phyloP scores from a whole-genome alignment of 495 filamentous ascomycete genomes.

The Hypoxylon crocopeplum region DNA sequence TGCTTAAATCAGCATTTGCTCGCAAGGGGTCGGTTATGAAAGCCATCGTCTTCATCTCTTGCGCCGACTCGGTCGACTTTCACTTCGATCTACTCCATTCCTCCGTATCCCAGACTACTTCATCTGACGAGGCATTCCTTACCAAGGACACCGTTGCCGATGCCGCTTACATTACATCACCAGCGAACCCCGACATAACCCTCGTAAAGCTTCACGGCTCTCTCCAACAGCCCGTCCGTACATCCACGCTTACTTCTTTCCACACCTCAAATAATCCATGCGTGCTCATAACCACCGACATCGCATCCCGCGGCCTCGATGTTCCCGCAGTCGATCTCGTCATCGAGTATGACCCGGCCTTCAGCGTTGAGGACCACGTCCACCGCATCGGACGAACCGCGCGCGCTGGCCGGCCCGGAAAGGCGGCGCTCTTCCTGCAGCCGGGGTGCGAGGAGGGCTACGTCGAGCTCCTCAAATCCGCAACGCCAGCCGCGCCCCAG shows the following conservation, averaged over 20 bases:
- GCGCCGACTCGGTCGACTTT: conserved; percentile 95
- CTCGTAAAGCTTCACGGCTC: conserved; percentile 93
- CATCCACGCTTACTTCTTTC: conserved; percentile 82
- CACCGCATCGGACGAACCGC: conserved; percentile 96
- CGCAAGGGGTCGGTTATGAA: conserved; percentile 90
- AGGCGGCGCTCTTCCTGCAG: conserved; percentile 85
- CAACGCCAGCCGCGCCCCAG: conserved; percentile 44
- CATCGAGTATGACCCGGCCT: conserved; percentile 93
- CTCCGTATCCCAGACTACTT: conserved; percentile 39
- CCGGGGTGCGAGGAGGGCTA: conserved; percentile 93
- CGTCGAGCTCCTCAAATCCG: conserved; percentile 68
- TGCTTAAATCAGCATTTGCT: conserved; percentile 84
- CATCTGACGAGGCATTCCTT: conserved; percentile 37
- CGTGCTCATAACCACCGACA: conserved; percentile 91
- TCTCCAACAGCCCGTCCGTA: conserved; percentile 84
- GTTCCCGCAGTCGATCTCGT: conserved; percentile 92
- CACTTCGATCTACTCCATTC: conserved; percentile 88
- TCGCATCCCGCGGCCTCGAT: conserved; percentile 92
- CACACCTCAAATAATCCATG: conserved; percentile 67
- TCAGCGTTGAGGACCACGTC: conserved; percentile 87
- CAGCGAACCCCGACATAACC: conserved; percentile 61
- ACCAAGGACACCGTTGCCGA: conserved; percentile 51
- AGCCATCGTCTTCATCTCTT: conserved; percentile 93
- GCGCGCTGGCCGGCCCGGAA: conserved; percentile 86
- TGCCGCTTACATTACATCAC: conserved; percentile 57